Base-by-base conservation (phyloP, 2,329 filamentous ascomycete species). In the Aurifilum marmelostoma region DNA sequence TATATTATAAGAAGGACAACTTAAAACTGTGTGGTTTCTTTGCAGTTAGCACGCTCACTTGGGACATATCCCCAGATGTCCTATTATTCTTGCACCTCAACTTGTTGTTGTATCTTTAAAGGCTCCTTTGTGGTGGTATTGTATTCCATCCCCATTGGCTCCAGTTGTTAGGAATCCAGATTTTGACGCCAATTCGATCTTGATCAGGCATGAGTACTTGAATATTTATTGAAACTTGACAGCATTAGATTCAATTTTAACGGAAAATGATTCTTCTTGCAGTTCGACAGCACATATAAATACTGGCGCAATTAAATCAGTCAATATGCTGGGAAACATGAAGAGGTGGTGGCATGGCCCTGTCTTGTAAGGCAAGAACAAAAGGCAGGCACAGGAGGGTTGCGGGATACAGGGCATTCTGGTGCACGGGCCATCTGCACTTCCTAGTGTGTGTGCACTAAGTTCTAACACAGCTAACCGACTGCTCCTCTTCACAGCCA, bases 261-360 rank as follows among this genome's bases (percentile, higher is more conserved):
- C n/a, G n/a, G n/a, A n/a, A n/a, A n/a, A n/a, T n/a, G n/a, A n/a
- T n/a, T n/a, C n/a, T n/a, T n/a, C n/a, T n/a, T n/a, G n/a, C n/a
- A n/a, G n/a, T n/a, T n/a, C n/a, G n/a, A n/a, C n/a, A n/a, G n/a
- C n/a, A n/a, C n/a, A n/a, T n/a, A n/a, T n/a, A n/a, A n/a, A n/a
- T n/a, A n/a, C n/a, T n/a, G n/a, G n/a, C 3, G 14, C 1, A 5
- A 56, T 14, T 56, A 1, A 56, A 56, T 18, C 14, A 8, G 24
- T 56, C 6, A 56, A 32, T 12, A 29, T 29, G 27, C 24, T 29
- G 14, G 3, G 27, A 5, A 29, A 21, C 54, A 18, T 50, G 39
- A 59, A 24, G 37, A 37, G 56, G 21, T 9, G 58, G 37, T 18
- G 29, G 52, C 41, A 60, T 66, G 56, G 54, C 41, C 34, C 52